These are phyloP conservation scores for Vaccinium macrocarpon DNA, from an alignment of 148 eudicot species.

Conservation along the genomic window DNA sequence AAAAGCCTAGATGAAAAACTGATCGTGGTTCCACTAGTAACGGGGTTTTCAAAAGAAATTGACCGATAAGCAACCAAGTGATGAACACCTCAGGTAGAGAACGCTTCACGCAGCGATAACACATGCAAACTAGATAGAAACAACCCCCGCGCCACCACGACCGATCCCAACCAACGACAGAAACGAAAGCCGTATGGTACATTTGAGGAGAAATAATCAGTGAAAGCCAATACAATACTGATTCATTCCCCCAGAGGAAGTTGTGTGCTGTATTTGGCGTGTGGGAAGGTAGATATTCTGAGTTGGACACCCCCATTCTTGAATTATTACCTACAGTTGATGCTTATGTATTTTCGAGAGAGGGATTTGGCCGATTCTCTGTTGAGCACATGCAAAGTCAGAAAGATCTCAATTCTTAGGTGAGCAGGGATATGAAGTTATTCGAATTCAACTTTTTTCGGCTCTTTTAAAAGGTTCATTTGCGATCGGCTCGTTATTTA, in stretches of 20 bases:
- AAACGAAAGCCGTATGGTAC: not conserved
- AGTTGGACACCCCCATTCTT: not conserved
- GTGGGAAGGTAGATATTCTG: not conserved
- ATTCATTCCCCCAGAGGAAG: not conserved
- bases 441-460: not conserved
- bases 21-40: too few species aligned
- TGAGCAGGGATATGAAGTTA: not conserved
- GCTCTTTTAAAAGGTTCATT: not conserved
- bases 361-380: not conserved
- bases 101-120: too few species aligned
- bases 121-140: too few species aligned
- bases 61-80: too few species aligned
- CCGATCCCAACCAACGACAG: too few species aligned
- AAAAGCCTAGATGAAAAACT: too few species aligned
- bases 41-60: too few species aligned
- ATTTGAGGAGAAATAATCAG: not conserved
- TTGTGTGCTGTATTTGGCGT: not conserved
- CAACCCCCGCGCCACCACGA: too few species aligned
- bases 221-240: not conserved
- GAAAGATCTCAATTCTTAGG: not conserved
- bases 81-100: too few species aligned
- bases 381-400: not conserved
- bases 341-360: not conserved
- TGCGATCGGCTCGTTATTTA: not conserved
- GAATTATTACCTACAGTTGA: not conserved